Conservation (phyloP, 768 basidiomycete genomes). For the Suillus clintonianus region DNA sequence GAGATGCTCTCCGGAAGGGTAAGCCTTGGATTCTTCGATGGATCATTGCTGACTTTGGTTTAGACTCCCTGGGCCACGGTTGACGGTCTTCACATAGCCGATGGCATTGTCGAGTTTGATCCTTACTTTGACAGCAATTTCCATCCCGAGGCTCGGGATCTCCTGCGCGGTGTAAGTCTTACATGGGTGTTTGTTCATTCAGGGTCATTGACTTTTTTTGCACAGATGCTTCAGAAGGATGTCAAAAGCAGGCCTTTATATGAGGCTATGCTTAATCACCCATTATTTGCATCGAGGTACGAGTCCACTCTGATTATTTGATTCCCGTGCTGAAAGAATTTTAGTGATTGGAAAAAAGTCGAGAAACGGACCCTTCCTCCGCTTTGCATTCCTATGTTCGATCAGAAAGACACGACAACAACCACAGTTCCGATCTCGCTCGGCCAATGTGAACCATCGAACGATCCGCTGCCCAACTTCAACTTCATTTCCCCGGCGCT, state of each 20-base stretch:
- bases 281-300: constrained; percentile 10
- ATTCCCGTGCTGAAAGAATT: neutral
- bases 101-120: neutral
- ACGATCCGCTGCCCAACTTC: constrained; percentile 10
- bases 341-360: constrained; percentile 10
- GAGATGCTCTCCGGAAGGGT: constrained; percentile 12
- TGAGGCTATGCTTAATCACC: constrained; percentile 9
- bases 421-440: neutral
- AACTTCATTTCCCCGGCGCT: constrained; percentile 1
- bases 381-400: neutral
- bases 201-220: neutral
- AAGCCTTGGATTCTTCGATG: neutral
- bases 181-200: neutral
- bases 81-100: neutral
- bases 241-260: constrained; percentile 2
- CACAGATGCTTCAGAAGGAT: constrained; percentile 13
- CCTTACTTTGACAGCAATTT: neutral
- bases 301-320: neutral
- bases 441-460: neutral
- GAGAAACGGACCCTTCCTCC: constrained; percentile 2
- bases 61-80: constrained; percentile 4
- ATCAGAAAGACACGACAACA: neutral
- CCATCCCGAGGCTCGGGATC: constrained; percentile 1
- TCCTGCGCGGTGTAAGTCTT: constrained; percentile 1
- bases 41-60: neutral